phyloP scores from a whole-genome alignment of 2,329 filamentous ascomycete species.

The Calonectria leucothoes region DNA sequence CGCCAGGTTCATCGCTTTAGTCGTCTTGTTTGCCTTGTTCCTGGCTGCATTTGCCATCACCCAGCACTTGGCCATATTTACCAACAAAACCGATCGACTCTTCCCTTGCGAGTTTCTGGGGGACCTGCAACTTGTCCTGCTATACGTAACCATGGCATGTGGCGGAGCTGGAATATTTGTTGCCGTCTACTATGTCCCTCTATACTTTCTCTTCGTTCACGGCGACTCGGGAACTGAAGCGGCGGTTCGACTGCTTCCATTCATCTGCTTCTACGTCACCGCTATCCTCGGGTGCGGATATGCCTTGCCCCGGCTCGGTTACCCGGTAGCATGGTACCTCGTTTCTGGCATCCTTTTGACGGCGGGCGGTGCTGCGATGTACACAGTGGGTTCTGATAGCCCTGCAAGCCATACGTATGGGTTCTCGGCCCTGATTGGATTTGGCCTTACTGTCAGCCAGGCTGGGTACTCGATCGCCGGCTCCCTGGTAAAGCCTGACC shows the following conservation, averaged over 20 bases:
- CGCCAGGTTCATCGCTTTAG: constrained; percentile 56
- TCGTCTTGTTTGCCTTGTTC: constrained; percentile 54
- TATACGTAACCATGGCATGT: constrained; percentile 30
- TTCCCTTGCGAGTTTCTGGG: constrained; percentile 44
- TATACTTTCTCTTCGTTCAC: constrained; percentile 35
- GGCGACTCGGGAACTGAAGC: constrained; percentile 31
- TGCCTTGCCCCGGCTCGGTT: constrained; percentile 26
- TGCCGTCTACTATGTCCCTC: constrained; percentile 27
- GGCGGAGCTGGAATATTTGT: constrained; percentile 26
- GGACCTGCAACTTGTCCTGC: constrained; percentile 37
- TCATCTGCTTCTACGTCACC: constrained; percentile 30
- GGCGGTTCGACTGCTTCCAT: constrained; percentile 33
- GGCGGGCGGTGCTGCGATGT: constrained; percentile 17
- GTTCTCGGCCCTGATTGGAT: constrained; percentile 27
- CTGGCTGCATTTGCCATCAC: constrained; percentile 46
- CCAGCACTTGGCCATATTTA: constrained; percentile 53
- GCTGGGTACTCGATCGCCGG: constrained; percentile 21
- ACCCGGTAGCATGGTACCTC: constrained; percentile 21
- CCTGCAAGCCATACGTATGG: constrained; percentile 33
- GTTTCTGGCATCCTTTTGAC: constrained; percentile 20
- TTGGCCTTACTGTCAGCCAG: constrained; percentile 28
- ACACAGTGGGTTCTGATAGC: constrained; percentile 20
- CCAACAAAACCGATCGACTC: constrained; percentile 46
- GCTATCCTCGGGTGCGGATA: constrained; percentile 26
- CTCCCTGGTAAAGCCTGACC: constrained; percentile 10